Evolutionary conservation across 768 basidiomycete genomes (phyloP), one percentile per base, ranked within the genome.

Genomic region (Pisolithus orientalis): DNA sequence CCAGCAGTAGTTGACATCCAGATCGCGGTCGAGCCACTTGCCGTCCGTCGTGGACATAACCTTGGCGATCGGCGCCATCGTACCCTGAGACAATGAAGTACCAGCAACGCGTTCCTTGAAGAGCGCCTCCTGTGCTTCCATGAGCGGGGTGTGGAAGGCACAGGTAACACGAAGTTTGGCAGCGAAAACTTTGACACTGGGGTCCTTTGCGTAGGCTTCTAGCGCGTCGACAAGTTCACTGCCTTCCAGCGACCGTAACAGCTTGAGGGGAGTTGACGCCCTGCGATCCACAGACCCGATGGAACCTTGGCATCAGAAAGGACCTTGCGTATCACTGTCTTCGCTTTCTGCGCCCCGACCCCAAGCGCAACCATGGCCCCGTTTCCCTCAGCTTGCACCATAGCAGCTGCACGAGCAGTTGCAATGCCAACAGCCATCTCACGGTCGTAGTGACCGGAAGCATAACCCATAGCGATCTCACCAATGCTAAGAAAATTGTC

Each of bases 401-500:
- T 72, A 16, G 70, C 66, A n/a, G 60, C 62, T 4, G 69, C 69
- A 53, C 70, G 70, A 14, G 68, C 70, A 10, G 64, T 59, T 10
- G 70, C 69, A n/a, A 71, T 60, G 37, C 65, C 70, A 32, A 72
- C 31, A 2, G 68, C 61, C 55, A 62, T 69, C 49, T 69, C 59
- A 44, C 62, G 70, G 40, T 70, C 60, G 38, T 67, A 67, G 24
- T 72, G 64, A 9, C 71, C 70, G 2, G 71, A 65, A 11, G 70
- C 68, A 27, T 72, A 72, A 39, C 68, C 62, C 62, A 71, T 71
- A 4, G 66, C 70, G 40, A 71, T 67, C 47, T 72, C 70, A 28
- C 70, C 68, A n/a, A 64, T 55, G 57, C 57, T 60, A 17, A 50
- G 24, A 9, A 43, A 38, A n/a, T 10, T 16, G 13, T 43, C 61